phyloP scores from a whole-genome alignment of 1,139 yeast genomes.

The Taphrina populina region DNA sequence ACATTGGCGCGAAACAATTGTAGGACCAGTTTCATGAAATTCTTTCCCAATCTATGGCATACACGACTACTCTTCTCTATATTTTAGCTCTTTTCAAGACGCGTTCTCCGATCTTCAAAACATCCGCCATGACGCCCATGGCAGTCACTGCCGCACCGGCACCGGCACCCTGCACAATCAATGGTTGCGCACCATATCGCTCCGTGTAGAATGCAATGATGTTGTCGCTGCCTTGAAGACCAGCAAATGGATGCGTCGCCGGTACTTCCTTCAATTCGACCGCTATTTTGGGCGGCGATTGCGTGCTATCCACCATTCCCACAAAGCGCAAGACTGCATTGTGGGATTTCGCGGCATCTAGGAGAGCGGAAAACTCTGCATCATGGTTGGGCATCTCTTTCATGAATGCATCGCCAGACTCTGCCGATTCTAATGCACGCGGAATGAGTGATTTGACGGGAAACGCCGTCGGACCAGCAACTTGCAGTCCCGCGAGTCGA shows the following conservation, averaged over 20 bases:
- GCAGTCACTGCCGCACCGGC: constrained; percentile 99
- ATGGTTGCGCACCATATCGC: constrained; percentile 80
- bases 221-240: constrained; percentile 92
- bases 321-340: constrained; percentile 88
- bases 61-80: not conserved
- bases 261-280: constrained; percentile 83
- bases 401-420: constrained; percentile 52
- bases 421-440: constrained; percentile 70
- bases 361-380: constrained; percentile 68
- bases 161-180: constrained; percentile 97
- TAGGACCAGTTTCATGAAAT: not conserved
- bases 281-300: constrained; percentile 52
- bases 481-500: constrained; percentile 80
- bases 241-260: constrained; percentile 89
- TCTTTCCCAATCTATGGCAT: not conserved
- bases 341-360: constrained; percentile 76
- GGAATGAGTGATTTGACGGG: constrained; percentile 94
- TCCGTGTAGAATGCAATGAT: constrained; percentile 87
- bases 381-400: constrained; percentile 79
- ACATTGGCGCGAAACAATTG: constrained; percentile 12
- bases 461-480: constrained; percentile 91
- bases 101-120: constrained; percentile 71
- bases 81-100: constrained; percentile 4
- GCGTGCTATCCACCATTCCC: constrained; percentile 73
- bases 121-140: constrained; percentile 94